Conservation (phyloP, 129 eudicot species). For the Flaveria ramosissima region DNA sequence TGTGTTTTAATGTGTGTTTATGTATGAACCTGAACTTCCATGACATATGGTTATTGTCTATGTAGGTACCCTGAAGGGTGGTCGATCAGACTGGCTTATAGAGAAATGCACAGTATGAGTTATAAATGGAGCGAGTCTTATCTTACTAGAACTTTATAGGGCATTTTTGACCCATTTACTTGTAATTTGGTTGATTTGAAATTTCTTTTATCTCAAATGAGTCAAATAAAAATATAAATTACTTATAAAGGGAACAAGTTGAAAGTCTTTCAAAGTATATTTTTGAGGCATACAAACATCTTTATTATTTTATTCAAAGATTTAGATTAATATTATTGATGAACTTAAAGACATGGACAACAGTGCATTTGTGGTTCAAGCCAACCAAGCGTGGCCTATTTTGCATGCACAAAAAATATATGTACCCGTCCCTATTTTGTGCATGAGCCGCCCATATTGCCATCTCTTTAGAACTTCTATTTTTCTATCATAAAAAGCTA, state of each 20-base stretch:
- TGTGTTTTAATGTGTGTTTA: constrained; percentile 8
- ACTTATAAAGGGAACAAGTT: neutral
- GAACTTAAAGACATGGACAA: neutral
- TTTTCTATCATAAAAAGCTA: constrained; percentile 2
- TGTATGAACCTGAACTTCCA: constrained; percentile 13
- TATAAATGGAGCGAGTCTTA: neutral
- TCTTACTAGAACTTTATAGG: constrained; percentile 6
- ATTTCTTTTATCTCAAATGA: neutral
- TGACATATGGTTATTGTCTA: constrained; percentile 14
- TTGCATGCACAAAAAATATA: neutral
- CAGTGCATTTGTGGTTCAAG: constrained; percentile 7
- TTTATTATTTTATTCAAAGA: neutral
- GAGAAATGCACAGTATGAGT: constrained; percentile 91
- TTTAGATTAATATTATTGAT: neutral
- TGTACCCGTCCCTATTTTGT: neutral
- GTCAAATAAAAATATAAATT: neutral
- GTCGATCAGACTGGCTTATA: constrained; percentile 95
- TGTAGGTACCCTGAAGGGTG: constrained; percentile 91
- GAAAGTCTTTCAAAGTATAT: neutral
- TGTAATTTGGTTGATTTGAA: neutral
- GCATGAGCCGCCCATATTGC: constrained; percentile 11
- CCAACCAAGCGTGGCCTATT: neutral
- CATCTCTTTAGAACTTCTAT: constrained; percentile 6
- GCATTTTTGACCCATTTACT: neutral
- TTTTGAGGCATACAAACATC: neutral